Percentiles rank a stretch among this genome's conserved stretches.
Evolutionary conservation across 2,329 filamentous ascomycete species (phyloP).

Genomic region (Aspergillus hortae): DNA sequence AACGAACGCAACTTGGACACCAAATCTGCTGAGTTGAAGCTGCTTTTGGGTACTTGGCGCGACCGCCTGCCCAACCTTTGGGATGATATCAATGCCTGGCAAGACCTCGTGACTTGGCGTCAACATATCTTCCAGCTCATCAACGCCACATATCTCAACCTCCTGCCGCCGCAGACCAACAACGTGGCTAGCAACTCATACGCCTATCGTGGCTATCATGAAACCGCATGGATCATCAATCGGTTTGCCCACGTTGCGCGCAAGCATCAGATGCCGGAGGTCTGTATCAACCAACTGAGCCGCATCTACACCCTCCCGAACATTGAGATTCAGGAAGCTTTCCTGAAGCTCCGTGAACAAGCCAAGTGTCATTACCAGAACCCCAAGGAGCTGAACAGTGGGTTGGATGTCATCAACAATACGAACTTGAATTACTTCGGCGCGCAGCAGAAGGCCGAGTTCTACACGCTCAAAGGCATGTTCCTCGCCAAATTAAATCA

Average conservation of each 20-base stretch:
- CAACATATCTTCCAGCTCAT: constrained; percentile 99
- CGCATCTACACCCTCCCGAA: constrained; percentile 98
- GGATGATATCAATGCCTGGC: constrained; percentile 99
- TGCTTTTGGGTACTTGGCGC: constrained; percentile 90
- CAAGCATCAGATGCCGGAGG: constrained; percentile 93
- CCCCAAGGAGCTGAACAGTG: constrained; percentile 82
- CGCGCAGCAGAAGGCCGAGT: constrained; percentile 92
- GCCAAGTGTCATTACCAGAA: constrained; percentile 99
- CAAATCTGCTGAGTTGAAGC: constrained; percentile 92
- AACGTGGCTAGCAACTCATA: constrained; percentile 88
- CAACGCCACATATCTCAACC: constrained; percentile 84
- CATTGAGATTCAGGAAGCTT: constrained; percentile 98
- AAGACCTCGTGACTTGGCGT: constrained; percentile 98
- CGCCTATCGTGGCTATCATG: constrained; percentile 94
- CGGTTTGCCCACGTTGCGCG: constrained; percentile 95
- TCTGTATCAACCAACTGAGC: constrained; percentile 94
- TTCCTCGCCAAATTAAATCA: constrained; percentile 92
- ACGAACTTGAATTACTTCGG: constrained; percentile 99
- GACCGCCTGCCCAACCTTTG: constrained; percentile 95
- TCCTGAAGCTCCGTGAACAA: constrained; percentile 96
- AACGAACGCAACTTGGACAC: constrained; percentile 81
- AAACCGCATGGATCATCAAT: constrained; percentile 99
- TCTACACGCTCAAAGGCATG: constrained; percentile 99
- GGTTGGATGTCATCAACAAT: constrained; percentile 97
- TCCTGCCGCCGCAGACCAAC: constrained; percentile 75